phyloP scores from a whole-genome alignment of 768 basidiomycete species.

The Suillus bovinus region DNA sequence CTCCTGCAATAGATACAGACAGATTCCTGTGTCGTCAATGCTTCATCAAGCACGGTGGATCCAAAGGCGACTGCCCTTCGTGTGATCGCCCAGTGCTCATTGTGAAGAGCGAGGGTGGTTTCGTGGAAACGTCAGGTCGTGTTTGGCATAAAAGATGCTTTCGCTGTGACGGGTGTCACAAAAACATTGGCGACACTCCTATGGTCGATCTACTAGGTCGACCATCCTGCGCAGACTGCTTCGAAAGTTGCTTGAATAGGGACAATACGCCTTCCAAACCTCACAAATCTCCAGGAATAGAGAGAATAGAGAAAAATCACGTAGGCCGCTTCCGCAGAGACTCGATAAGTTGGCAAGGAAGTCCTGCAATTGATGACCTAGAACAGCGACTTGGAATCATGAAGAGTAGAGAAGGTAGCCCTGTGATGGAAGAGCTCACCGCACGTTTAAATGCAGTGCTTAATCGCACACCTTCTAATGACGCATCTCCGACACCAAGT shows the following conservation, averaged over 20 bases:
- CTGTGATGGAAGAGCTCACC: constrained; percentile 51
- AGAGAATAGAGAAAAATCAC: constrained; percentile 36
- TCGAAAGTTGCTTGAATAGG: constrained; percentile 70
- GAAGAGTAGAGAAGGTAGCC: constrained; percentile 55
- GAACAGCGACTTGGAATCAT: constrained; percentile 60
- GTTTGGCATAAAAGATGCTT: constrained; percentile 88
- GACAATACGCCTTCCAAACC: constrained; percentile 40
- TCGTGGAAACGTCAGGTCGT: constrained; percentile 65
- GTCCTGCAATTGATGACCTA: constrained; percentile 64
- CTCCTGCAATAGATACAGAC: constrained; percentile 22
- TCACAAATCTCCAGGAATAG: constrained; percentile 37
- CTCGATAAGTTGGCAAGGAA: constrained; percentile 48
- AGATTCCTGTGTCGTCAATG: constrained; percentile 77
- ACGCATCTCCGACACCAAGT: constrained; percentile 27
- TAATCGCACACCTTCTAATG: constrained; percentile 33
- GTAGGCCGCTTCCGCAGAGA: constrained; percentile 47
- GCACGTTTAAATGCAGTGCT: constrained; percentile 44
- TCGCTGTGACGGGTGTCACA: constrained; percentile 69
- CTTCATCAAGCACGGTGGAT: constrained; percentile 71
- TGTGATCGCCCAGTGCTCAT: constrained; percentile 74
- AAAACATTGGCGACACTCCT: constrained; percentile 69
- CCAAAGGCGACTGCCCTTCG: constrained; percentile 68
- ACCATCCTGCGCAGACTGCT: constrained; percentile 80
- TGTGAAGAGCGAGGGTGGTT: constrained; percentile 76
- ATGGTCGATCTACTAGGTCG: constrained; percentile 84